phyloP scores from a whole-genome alignment of 176 grass and related monocot species.

The Oryza coarctata region DNA sequence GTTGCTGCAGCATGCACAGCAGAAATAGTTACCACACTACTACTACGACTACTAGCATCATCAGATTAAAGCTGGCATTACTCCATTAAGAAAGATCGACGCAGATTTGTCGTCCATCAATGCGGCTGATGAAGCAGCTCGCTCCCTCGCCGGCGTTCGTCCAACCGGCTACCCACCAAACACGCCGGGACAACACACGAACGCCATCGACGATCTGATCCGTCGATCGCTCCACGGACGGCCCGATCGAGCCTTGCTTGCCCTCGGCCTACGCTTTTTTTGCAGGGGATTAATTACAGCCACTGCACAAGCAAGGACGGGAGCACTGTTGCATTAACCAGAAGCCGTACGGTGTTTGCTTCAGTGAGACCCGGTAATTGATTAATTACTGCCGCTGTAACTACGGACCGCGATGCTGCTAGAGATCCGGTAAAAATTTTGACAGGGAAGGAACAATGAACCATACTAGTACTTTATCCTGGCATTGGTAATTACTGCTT shows the following conservation, averaged over 20 bases:
- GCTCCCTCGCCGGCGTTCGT: background rate
- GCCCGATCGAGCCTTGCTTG: background rate
- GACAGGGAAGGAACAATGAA: no score
- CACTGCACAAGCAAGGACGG: background rate
- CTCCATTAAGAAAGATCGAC: background rate
- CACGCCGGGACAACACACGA: background rate
- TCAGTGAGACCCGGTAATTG: background rate
- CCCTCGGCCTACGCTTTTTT: background rate
- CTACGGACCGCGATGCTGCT: background rate
- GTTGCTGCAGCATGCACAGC: no score
- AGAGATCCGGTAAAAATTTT: background rate
- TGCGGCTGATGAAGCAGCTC: background rate
- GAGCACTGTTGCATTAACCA: conserved; percentile 21
- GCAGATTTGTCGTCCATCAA: background rate
- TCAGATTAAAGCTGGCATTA: background rate
- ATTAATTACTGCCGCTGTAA: background rate
- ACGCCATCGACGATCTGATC: background rate
- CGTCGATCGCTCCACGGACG: background rate
- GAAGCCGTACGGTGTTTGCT: background rate
- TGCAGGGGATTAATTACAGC: conserved; percentile 3
- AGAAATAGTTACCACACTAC: no score
- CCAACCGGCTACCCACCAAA: background rate
- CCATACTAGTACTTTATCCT: background rate
- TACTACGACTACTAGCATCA: background rate
- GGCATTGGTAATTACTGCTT: background rate